Evolutionary conservation across 2,329 filamentous ascomycete genomes (phyloP).

Genomic region (Arthrobotrys musiformis): DNA sequence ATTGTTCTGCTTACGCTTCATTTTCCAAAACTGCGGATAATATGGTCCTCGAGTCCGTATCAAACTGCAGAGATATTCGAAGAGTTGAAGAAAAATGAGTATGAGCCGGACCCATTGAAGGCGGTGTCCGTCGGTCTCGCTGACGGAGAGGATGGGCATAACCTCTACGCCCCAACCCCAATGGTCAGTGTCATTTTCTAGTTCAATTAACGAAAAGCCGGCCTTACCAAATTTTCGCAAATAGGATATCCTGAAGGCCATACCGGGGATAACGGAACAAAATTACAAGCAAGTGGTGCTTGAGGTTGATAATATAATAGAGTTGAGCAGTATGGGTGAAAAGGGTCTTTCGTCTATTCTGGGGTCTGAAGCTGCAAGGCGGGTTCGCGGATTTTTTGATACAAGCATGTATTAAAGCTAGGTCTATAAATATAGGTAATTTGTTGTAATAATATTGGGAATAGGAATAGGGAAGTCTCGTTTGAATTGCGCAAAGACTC

Average conservation of each 20-base stretch:
- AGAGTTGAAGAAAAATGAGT: constrained; percentile 86
- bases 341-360: constrained; percentile 78
- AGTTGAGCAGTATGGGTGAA: constrained; percentile 86
- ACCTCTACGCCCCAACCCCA: constrained; percentile 46
- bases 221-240: not conserved
- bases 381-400: constrained; percentile 85
- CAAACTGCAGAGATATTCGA: constrained; percentile 98
- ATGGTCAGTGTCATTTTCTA: constrained; percentile 12
- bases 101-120: constrained; percentile 88
- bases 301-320: constrained; percentile 78
- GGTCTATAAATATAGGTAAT: not conserved
- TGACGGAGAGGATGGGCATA: constrained; percentile 64
- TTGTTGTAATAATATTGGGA: no score
- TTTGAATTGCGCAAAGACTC: not conserved
- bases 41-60: constrained; percentile 93
- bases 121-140: constrained; percentile 86
- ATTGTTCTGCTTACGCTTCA: constrained; percentile 91
- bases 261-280: constrained; percentile 85
- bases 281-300: constrained; percentile 78
- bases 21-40: constrained; percentile 87
- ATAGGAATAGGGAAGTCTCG: not conserved
- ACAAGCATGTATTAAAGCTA: constrained; percentile 54
- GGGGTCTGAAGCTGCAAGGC: constrained; percentile 78
- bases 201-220: not conserved
- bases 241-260: constrained; percentile 86